Conservation (phyloP, 345 rosid species). For the Citrus hindsii region DNA sequence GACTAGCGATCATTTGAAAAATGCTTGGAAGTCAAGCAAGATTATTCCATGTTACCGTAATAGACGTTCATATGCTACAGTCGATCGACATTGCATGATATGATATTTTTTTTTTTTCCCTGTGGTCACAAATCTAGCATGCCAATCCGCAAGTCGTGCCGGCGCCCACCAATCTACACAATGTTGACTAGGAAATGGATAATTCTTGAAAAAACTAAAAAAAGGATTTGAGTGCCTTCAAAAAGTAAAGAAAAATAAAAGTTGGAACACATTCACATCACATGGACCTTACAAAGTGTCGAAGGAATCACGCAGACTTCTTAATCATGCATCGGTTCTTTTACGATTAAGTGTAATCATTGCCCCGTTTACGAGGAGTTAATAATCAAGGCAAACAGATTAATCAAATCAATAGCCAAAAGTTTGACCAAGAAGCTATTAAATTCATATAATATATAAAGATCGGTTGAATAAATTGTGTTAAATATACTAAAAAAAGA, state of each 20-base stretch:
- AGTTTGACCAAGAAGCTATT: too few relatives aligned
- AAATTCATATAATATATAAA: too few relatives aligned
- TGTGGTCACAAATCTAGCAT: too few relatives aligned
- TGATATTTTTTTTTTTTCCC: too few relatives aligned
- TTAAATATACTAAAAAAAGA: too few relatives aligned
- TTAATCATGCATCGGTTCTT: background rate
- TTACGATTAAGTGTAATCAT: slow-evolving; percentile 6
- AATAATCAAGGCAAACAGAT: background rate
- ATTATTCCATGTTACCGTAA: too few relatives aligned
- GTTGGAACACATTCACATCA: background rate
- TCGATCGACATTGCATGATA: too few relatives aligned
- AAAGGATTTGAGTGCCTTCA: background rate
- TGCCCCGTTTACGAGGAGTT: slow-evolving; percentile 6
- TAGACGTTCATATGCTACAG: too few relatives aligned
- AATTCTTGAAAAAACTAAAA: background rate
- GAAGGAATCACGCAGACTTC: slow-evolving; percentile 1
- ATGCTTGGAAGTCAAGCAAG: too few relatives aligned
- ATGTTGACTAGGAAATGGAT: background rate
- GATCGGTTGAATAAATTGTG: too few relatives aligned
- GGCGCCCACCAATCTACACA: background rate
- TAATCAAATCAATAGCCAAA: background rate
- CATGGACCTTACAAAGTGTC: slow-evolving; percentile 3
- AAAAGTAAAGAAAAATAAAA: background rate
- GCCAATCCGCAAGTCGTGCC: too few relatives aligned
- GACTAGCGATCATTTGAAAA: too few relatives aligned